Percentiles rank a stretch among this genome's conserved stretches.
Evolutionary conservation across 2,329 filamentous ascomycete species (phyloP).

Genomic region (Cyanodermella asteris): DNA sequence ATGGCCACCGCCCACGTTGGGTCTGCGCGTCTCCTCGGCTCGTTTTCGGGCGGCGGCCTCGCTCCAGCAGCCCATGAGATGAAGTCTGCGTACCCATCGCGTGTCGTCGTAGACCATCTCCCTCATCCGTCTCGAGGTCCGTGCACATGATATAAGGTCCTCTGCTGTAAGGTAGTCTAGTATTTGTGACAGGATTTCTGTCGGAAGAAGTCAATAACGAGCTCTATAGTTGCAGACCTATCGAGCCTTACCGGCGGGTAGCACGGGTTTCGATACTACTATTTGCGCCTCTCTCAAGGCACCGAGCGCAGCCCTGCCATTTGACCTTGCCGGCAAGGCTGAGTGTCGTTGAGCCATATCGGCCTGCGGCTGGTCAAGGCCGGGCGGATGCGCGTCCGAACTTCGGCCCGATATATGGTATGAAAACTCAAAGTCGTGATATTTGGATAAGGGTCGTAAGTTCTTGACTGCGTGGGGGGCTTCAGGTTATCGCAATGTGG

Average conservation of each 20-base stretch:
- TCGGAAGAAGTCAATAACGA: constrained; percentile 7
- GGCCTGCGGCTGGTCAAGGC: too few relatives aligned
- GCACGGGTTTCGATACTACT: constrained; percentile 50
- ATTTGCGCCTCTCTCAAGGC: constrained; percentile 65
- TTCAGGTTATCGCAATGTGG: too few relatives aligned
- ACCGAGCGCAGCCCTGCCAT: constrained; percentile 46
- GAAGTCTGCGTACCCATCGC: constrained; percentile 72
- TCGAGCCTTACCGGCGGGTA: constrained; percentile 50
- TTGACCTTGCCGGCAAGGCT: too few relatives aligned
- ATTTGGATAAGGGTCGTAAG: too few relatives aligned
- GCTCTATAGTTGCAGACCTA: constrained; percentile 1
- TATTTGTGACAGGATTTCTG: constrained; percentile 72
- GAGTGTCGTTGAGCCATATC: too few relatives aligned
- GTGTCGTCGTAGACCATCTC: constrained; percentile 99
- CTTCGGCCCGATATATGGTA: too few relatives aligned
- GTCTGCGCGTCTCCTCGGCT: constrained; percentile 62
- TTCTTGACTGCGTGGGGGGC: too few relatives aligned
- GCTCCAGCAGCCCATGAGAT: constrained; percentile 80
- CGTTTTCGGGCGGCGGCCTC: constrained; percentile 63
- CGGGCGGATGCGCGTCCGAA: too few relatives aligned
- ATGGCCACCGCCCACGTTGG: too few relatives aligned
- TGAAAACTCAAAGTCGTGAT: too few relatives aligned
- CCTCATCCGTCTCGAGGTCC: constrained; percentile 63
- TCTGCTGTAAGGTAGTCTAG: constrained; percentile 72
- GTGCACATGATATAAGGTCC: constrained; percentile 69